These are phyloP conservation scores for Anthracocystis setariae DNA, from an alignment of 1,284 basidiomycete genomes.

Conservation along the genomic window DNA sequence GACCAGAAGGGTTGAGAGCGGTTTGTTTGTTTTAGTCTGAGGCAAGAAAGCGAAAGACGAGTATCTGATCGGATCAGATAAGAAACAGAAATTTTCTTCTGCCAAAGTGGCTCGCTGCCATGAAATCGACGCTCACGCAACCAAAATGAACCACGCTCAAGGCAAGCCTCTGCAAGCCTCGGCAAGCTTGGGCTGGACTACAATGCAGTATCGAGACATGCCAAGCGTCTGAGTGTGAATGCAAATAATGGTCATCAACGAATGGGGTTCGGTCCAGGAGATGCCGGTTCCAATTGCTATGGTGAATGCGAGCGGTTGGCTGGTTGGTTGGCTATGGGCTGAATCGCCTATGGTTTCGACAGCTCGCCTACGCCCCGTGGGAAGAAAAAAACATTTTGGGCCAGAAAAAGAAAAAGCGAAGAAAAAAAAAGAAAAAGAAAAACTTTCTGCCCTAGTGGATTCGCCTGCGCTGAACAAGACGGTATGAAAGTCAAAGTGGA, in stretches of 20 bases:
- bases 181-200: not conserved
- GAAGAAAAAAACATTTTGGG: no score
- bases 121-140: not conserved
- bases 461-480: no score
- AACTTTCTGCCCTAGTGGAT: no score
- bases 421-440: no score
- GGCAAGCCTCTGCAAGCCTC: not conserved
- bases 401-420: no score
- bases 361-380: constrained; percentile 12
- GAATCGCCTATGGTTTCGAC: constrained; percentile 11
- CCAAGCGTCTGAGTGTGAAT: not conserved
- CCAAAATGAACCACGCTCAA: not conserved
- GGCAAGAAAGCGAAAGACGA: not conserved
- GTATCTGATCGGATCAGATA: constrained; percentile 42
- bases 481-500: no score
- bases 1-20: not conserved
- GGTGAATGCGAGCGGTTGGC: not conserved
- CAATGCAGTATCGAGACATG: not conserved
- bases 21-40: not conserved
- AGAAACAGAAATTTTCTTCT: constrained; percentile 14
- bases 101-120: not conserved
- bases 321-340: constrained; percentile 4
- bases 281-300: not conserved
- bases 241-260: no score
- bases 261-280: no score